Conservation (phyloP, 306 rosid genomes). For the Macrotyloma uniflorum region DNA sequence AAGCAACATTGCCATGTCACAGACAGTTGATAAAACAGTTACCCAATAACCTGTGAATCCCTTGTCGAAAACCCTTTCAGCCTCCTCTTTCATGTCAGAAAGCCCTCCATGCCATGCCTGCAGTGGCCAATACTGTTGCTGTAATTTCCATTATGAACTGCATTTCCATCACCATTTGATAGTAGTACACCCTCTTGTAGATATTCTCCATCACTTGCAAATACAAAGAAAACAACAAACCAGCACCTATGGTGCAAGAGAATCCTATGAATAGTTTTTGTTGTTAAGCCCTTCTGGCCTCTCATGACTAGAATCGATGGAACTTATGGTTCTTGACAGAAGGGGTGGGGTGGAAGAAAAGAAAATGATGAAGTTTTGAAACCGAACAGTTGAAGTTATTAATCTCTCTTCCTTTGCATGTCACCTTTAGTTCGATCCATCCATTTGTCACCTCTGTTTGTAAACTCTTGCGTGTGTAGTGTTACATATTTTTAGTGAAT, state of each 20-base stretch:
- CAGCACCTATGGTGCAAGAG: slow-evolving; percentile 68
- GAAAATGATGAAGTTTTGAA: background rate
- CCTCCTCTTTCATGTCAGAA: slow-evolving; percentile 52
- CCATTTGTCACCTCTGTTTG: slow-evolving; percentile 2
- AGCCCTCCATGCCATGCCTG: slow-evolving; percentile 61
- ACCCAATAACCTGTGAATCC: slow-evolving; percentile 54
- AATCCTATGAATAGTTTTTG: slow-evolving; percentile 59
- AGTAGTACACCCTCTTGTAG: slow-evolving; percentile 53
- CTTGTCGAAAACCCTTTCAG: slow-evolving; percentile 46
- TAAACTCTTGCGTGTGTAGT: too few relatives aligned
- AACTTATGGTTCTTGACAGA: slow-evolving; percentile 52
- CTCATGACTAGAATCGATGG: slow-evolving; percentile 48
- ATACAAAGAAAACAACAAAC: slow-evolving; percentile 61
- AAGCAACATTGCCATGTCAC: slow-evolving; percentile 79
- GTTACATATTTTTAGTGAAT: background rate
- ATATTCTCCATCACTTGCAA: slow-evolving; percentile 68
- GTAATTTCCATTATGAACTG: slow-evolving; percentile 68
- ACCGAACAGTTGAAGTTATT: background rate
- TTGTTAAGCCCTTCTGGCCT: slow-evolving; percentile 39
- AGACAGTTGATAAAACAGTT: slow-evolving; percentile 41
- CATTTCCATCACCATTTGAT: slow-evolving; percentile 75
- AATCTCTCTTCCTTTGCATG: background rate
- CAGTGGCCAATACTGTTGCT: slow-evolving; percentile 56
- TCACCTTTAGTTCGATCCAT: background rate
- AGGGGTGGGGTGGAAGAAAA: too few relatives aligned